Conservation (phyloP, 148 eudicot species). For the Arbutus unedo region DNA sequence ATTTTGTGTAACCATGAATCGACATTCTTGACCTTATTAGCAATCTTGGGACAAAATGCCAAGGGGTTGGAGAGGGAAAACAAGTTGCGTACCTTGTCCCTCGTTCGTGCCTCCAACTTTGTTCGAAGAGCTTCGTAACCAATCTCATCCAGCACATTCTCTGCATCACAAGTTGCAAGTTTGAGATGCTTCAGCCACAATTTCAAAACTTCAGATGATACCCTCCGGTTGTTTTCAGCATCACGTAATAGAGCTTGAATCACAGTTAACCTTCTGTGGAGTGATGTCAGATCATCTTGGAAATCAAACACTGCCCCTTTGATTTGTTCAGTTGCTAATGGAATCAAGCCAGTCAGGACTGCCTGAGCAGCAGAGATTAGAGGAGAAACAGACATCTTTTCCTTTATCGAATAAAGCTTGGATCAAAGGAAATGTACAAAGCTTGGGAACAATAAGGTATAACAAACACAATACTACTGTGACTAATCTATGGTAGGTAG, state of each 20-base stretch:
- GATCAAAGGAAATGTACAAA: too few relatives aligned
- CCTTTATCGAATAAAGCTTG: too few relatives aligned
- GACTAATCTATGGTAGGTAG: too few relatives aligned
- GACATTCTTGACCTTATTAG: neutral
- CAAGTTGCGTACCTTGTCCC: neutral
- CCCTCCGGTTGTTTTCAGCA: neutral
- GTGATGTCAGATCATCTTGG: neutral
- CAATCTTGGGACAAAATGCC: too few relatives aligned
- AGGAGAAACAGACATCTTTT: neutral
- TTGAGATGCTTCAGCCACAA: neutral
- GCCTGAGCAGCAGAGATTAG: neutral
- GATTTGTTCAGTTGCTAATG: neutral
- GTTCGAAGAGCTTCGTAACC: neutral
- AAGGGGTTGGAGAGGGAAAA: neutral
- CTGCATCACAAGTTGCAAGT: neutral
- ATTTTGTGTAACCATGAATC: neutral
- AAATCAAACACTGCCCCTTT: neutral
- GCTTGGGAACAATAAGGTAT: too few relatives aligned
- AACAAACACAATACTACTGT: too few relatives aligned
- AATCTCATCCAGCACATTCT: neutral
- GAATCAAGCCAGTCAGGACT: neutral
- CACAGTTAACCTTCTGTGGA: too few relatives aligned
- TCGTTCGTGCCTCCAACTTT: neutral
- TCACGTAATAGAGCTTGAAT: neutral
- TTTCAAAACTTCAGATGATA: neutral